Percentiles rank a stretch among this genome's conserved stretches.
These are phyloP conservation scores for Salix purpurea DNA, from an alignment of 345 rosid species.

Conservation along the genomic window DNA sequence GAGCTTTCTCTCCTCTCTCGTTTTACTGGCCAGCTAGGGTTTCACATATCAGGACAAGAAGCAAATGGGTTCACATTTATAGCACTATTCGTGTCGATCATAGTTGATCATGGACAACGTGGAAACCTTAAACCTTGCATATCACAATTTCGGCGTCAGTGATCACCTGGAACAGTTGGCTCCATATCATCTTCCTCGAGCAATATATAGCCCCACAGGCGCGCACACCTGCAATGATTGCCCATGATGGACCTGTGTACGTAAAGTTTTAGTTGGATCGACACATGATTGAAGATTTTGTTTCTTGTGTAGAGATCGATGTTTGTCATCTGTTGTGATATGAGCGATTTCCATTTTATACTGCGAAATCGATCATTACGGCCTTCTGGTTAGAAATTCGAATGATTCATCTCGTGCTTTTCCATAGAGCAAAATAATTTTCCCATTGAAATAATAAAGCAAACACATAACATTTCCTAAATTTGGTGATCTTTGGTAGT, in stretches of 20 bases:
- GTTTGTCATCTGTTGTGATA: background rate
- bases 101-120: background rate
- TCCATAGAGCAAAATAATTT: background rate
- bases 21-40: constrained; percentile 13
- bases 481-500: background rate
- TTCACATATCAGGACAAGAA: constrained; percentile 2
- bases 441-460: background rate
- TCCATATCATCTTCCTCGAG: background rate
- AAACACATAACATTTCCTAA: background rate
- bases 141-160: background rate
- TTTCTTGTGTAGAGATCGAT: background rate
- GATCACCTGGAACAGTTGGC: constrained; percentile 10
- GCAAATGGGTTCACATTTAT: background rate
- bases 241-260: background rate
- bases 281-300: background rate
- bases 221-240: background rate
- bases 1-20: background rate
- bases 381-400: background rate
- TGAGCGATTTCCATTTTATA: background rate
- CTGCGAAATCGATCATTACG: background rate
- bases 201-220: background rate
- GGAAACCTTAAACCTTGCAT: background rate
- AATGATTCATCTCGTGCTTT: background rate
- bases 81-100: background rate
- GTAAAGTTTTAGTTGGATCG: background rate